Percentiles rank a stretch among this genome's conserved stretches.
Evolutionary conservation across 2,329 filamentous ascomycete species (phyloP).

Genomic region (Scytalidium lignicola): DNA sequence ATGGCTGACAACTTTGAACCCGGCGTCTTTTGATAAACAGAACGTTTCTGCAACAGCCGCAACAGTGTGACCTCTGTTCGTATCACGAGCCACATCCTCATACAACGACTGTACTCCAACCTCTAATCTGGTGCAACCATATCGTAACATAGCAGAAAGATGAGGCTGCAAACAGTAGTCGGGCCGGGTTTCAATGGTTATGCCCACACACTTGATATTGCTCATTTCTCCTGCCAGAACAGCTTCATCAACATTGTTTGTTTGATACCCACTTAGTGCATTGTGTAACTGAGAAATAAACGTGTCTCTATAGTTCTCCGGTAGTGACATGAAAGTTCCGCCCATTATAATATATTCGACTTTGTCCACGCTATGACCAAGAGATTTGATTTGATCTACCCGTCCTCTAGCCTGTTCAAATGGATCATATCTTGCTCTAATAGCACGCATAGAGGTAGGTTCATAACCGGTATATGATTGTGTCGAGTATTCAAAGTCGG

Average conservation of each 20-base stretch:
- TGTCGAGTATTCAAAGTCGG: conserved; percentile 98
- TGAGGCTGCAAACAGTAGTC: conserved; percentile 98
- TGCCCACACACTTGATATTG: conserved; percentile 95
- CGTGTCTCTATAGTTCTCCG: conserved; percentile 81
- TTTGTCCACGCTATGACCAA: conserved; percentile 97
- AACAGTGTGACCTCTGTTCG: conserved; percentile 94
- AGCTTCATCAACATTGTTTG: conserved; percentile 89
- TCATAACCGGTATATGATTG: conserved; percentile 99
- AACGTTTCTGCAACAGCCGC: conserved; percentile 95
- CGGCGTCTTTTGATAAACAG: conserved; percentile 93
- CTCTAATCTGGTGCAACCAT: conserved; percentile 91
- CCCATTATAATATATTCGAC: conserved; percentile 99
- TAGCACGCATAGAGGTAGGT: conserved; percentile 96
- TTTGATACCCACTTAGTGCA: conserved; percentile 92
- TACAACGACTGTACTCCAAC: conserved; percentile 96
- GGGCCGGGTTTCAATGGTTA: conserved; percentile 94
- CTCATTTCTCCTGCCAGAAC: conserved; percentile 94
- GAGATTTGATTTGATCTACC: conserved; percentile 91
- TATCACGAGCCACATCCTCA: conserved; percentile 96
- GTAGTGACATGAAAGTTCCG: conserved; percentile 96
- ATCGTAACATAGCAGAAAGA: conserved; percentile 92
- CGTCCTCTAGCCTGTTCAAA: conserved; percentile 95
- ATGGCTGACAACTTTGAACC: conserved; percentile 97
- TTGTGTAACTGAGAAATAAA: conserved; percentile 98
- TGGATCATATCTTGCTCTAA: conserved; percentile 92